Evolutionary conservation across 2,329 filamentous ascomycete species (phyloP), one percentile per base, ranked within the genome.

Genomic region (Teratosphaeria viscida): DNA sequence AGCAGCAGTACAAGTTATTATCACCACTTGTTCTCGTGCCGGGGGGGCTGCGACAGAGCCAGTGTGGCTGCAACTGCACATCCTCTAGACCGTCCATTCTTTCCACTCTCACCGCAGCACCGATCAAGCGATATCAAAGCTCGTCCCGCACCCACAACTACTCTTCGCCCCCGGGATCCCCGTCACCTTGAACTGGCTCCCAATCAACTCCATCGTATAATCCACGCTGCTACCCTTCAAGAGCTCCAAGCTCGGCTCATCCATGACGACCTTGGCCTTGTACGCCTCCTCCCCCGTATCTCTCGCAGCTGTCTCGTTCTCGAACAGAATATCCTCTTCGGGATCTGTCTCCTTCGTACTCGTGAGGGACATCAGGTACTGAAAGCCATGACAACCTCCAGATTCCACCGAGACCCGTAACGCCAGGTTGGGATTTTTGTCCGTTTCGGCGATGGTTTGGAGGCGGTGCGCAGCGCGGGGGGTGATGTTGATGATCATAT

Each of bases 311-410:
- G 70, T 71, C 14, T 85, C 77, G 55, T 86, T 89, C 63, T 89
- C 84, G 67, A 97, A 96, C 27, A 97, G 80, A 0, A 88, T 94
- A 71, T 99, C 94, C 68, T 97, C 94, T 61, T 91, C 86, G 29
- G 82, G 71, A 56, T 83, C 79, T 16, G 87, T 75, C 57, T 84
- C 80, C 16, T 76, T 76, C 11, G 73, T 73, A 19, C 77, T 84
- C 2, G 90, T 87, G 3, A 97, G 81, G 16, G 86, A 89, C 89
- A 99, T 96, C 54, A 95, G 78, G 72, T 99, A 99, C 73, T 99
- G 94, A 74, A 99, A 99, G 56, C 94, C 94, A 75, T 99, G 94
- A 74, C 94, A 99, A 59, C 94, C 94, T 64, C 94, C 94, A 59
- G 88, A 90, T 71, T 95, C 91, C 60, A 99, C 92, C 62, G 89